Conservation (phyloP, 2,329 filamentous ascomycete genomes). For the Kalaharituber pfeilii region DNA sequence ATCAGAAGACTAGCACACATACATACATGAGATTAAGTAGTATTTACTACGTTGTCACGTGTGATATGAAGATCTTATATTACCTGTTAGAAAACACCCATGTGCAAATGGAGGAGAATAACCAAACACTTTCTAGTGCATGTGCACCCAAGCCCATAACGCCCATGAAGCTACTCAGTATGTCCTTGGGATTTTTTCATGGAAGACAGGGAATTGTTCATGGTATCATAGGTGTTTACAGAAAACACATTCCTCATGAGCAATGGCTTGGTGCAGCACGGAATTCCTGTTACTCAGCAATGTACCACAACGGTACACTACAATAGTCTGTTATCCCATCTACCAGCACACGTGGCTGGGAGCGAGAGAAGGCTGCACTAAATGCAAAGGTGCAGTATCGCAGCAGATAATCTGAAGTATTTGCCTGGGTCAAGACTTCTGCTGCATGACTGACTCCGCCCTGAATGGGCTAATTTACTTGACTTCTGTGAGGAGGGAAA, state of each 20-base stretch:
- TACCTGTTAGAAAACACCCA: too few relatives aligned
- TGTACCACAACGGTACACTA: too few relatives aligned
- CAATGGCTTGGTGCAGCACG: constrained; percentile 63
- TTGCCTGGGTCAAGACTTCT: too few relatives aligned
- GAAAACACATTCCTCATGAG: constrained; percentile 49
- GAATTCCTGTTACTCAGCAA: too few relatives aligned
- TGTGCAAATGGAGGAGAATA: background rate
- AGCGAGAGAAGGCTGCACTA: too few relatives aligned
- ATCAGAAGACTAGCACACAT: background rate
- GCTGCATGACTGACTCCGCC: too few relatives aligned
- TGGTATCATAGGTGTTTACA: background rate
- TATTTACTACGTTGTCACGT: constrained; percentile 66
- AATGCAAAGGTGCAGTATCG: too few relatives aligned
- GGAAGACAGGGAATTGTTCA: constrained; percentile 31
- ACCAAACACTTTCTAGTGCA: constrained; percentile 56
- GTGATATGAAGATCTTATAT: constrained; percentile 67
- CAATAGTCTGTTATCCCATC: too few relatives aligned
- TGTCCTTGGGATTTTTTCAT: constrained; percentile 66
- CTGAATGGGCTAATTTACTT: too few relatives aligned
- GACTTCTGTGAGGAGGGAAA: too few relatives aligned
- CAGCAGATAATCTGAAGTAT: too few relatives aligned
- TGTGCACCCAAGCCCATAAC: constrained; percentile 59
- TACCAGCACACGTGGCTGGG: too few relatives aligned
- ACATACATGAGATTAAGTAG: constrained; percentile 61
- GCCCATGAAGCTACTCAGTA: constrained; percentile 57